A percentile compares a stretch with the other conserved stretches of the same genome.
Evolutionary conservation across 1,139 yeast species (phyloP).

Genomic region (Protomyces lactucae-debilis): DNA sequence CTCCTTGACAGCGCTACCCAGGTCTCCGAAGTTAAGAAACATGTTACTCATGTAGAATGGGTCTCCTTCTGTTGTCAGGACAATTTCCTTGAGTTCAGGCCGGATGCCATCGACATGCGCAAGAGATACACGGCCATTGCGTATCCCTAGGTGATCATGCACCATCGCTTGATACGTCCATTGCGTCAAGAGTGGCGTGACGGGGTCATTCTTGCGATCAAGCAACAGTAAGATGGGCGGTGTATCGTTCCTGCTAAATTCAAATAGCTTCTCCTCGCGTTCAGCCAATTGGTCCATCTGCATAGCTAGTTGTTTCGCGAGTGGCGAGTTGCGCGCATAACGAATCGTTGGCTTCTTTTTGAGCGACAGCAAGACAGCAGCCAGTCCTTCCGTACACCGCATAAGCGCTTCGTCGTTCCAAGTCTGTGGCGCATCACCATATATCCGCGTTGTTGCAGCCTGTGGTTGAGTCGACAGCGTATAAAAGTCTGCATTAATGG

Average conservation of each 20-base stretch:
- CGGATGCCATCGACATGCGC: slow-evolving; percentile 42
- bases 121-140: slow-evolving; percentile 71
- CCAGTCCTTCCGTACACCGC: slow-evolving; percentile 50
- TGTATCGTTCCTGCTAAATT: slow-evolving; percentile 54
- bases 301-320: slow-evolving; percentile 59
- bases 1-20: slow-evolving; percentile 80
- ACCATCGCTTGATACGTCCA: slow-evolving; percentile 99
- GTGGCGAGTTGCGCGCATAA: slow-evolving; percentile 61
- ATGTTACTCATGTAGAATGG: slow-evolving; percentile 70
- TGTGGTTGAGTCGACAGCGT: slow-evolving; percentile 40
- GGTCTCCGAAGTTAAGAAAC: slow-evolving; percentile 89
- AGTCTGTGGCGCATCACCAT: slow-evolving; percentile 36
- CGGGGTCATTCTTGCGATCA: slow-evolving; percentile 83
- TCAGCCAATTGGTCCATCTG: slow-evolving; percentile 36
- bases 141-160: slow-evolving; percentile 79
- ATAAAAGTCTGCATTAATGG: slow-evolving; percentile 66
- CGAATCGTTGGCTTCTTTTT: slow-evolving; percentile 73
- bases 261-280: slow-evolving; percentile 55
- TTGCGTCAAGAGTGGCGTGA: slow-evolving; percentile 85
- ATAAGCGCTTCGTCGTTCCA: slow-evolving; percentile 52
- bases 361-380: slow-evolving; percentile 65
- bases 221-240: slow-evolving; percentile 73
- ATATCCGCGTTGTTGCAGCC: slow-evolving; percentile 35
- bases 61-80: slow-evolving; percentile 65
- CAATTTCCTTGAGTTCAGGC: slow-evolving; percentile 50